These are phyloP conservation scores for Arthrobotrys pseudoclavata DNA, from an alignment of 2,329 filamentous ascomycete species.

Conservation along the genomic window DNA sequence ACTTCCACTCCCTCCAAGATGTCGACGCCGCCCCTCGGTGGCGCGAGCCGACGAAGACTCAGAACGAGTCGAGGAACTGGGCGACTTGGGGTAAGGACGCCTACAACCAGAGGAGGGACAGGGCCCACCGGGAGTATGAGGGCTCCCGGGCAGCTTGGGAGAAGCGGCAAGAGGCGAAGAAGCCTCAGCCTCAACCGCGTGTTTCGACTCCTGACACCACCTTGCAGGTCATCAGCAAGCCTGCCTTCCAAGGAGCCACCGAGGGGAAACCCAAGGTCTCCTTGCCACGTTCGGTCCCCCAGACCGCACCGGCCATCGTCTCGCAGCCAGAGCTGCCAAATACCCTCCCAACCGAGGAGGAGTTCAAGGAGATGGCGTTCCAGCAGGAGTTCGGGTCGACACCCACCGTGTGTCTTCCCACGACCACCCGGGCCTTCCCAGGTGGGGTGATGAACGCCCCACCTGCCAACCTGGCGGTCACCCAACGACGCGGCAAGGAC, in stretches of 20 bases:
- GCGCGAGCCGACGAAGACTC: not conserved
- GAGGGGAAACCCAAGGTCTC: slow-evolving; percentile 59
- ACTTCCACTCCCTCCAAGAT: slow-evolving; percentile 8
- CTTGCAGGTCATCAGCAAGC: slow-evolving; percentile 58
- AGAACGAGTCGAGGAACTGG: not conserved
- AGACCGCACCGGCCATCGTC: slow-evolving; percentile 5
- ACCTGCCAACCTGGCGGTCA: not conserved
- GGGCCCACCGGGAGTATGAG: not conserved
- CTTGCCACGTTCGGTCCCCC: slow-evolving; percentile 34
- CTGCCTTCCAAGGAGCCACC: slow-evolving; percentile 45
- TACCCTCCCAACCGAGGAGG: slow-evolving; percentile 62
- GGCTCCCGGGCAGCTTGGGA: slow-evolving; percentile 8
- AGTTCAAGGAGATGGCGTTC: slow-evolving; percentile 62
- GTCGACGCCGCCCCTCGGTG: slow-evolving; percentile 1
- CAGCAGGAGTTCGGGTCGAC: slow-evolving; percentile 63
- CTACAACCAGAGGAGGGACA: slow-evolving; percentile 2
- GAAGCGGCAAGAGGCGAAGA: slow-evolving; percentile 24
- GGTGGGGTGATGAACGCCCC: not conserved
- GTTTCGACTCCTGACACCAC: slow-evolving; percentile 27
- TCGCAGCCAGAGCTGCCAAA: slow-evolving; percentile 44
- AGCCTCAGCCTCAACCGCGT: not conserved
- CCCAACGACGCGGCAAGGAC: slow-evolving; percentile 17
- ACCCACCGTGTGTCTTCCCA: slow-evolving; percentile 62
- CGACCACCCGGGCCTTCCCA: slow-evolving; percentile 10
- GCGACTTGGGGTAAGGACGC: not conserved